Base-by-base conservation (phyloP, 78 protist species). In the Dictyostelium brefeldianum region DNA sequence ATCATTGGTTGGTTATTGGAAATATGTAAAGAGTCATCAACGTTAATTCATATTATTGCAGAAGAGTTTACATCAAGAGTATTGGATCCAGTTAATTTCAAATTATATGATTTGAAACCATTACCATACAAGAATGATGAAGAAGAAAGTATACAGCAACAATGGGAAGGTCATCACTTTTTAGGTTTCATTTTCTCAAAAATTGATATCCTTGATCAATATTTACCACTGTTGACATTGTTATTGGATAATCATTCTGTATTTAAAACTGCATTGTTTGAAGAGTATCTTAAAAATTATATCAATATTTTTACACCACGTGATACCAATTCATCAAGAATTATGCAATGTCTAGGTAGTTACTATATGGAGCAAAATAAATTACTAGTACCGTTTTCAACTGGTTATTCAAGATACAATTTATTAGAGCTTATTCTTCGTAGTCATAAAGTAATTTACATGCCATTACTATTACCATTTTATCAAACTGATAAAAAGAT, bases 221-320 rank as follows among this genome's bases (percentile, higher is more conserved):
- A 77, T 47, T 36, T 87, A 31, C 83, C 70, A 15, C 71, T 87
- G 43, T 65, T 87, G 7, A 78, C 83, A 9, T 51, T 87, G n/a
- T 62, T 87, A 56, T 50, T 87, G 10, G 93, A 87, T 71, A 87
- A 87, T 50, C 93, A 87, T 50, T 53, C 70, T 29, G 78, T 29
- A 5, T 87, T 87, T 20, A 74, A 77, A 51, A 47, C 78, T 18
- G 53, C 65, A 31, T 64, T 87, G 3, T 87, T 87, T 36, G 93
- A 87, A 31, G 93, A 87, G 70, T 87, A 87, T 47, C 78, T 87
- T 46, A 87, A 87, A 53, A 87, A 87, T 69, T 87, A 87, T 31
- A 56, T 87, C 0, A 77, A 65, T 12, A 87, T 87, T 2, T 87
- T 87, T 48, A 64, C 78, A 22, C 93, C 93, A 25, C 83, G 93